These are phyloP conservation scores for Atalantia buxifolia DNA, from an alignment of 345 rosid species.

Conservation along the genomic window DNA sequence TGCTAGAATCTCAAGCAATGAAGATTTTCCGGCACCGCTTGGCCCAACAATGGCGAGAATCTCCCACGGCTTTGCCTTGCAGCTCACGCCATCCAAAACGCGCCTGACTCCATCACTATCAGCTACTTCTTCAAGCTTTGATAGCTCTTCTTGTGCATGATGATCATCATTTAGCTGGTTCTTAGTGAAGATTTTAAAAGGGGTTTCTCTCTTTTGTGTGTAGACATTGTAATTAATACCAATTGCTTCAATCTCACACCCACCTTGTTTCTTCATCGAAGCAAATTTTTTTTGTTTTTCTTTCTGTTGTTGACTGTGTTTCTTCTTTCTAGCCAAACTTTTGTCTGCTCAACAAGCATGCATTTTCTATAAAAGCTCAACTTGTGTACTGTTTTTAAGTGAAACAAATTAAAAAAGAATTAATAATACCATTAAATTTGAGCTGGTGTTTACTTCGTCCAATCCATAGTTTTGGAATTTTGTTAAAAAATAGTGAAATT, in stretches of 20 bases:
- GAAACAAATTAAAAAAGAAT: neutral
- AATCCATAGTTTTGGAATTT: neutral
- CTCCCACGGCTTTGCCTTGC: constrained; percentile 93
- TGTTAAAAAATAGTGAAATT: neutral
- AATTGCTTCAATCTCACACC: constrained; percentile 81
- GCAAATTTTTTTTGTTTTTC: constrained; percentile 13
- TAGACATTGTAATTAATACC: constrained; percentile 66
- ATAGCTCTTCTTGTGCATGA: constrained; percentile 14
- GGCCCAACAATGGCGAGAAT: constrained; percentile 93
- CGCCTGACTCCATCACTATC: constrained; percentile 29
- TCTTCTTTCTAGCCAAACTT: neutral
- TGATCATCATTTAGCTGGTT: constrained; percentile 15
- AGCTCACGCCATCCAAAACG: constrained; percentile 67
- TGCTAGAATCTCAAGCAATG: constrained; percentile 78
- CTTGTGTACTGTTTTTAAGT: neutral
- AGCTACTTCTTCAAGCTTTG: constrained; percentile 21
- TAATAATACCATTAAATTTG: neutral
- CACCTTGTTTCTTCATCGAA: constrained; percentile 82
- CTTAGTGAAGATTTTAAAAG: constrained; percentile 26
- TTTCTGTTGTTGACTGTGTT: neutral
- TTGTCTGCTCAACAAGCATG: constrained; percentile 1
- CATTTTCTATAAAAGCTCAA: constrained; percentile 5
- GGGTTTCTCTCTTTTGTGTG: constrained; percentile 21
- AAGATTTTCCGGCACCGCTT: constrained; percentile 93
- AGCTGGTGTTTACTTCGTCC: neutral